Base-by-base conservation (phyloP, 768 basidiomycete species). In the Naganishia vishniacii region DNA sequence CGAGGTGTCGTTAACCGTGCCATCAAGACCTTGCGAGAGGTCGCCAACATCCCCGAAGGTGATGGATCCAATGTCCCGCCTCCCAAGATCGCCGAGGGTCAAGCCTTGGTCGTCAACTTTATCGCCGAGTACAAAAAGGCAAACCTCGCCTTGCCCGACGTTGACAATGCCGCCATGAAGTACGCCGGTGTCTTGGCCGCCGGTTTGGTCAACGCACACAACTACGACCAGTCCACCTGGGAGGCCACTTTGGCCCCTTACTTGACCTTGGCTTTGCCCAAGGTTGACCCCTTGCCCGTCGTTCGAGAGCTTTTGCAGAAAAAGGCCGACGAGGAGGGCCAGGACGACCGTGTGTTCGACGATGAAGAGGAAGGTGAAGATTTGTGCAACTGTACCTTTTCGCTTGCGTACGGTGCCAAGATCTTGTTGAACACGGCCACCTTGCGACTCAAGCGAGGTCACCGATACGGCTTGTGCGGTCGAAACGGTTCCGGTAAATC, bases 301-400 rank as follows among this genome's bases (percentile, higher is more conserved):
- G 80, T 86, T 65, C 84, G 85, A 66, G 89, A 94, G 74, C 89
- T 91, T 86, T 88, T 88, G 61, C 89, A 95, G 74, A 87, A 86
- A 75, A 92, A 88, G 31, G 91, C 92, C 34, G 83, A 85, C 64
- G 86, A 89, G 67, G 87, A 83, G 62, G 81, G 80, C 40, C 88
- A 85, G 2, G 84, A 84, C 18, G 86, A 81, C 56, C 79, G 77
- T 69, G 77, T 76, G 68, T 80, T 79, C 47, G 91, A 91, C 16
- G 93, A 97, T 70, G 93, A 94, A 76, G 93, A 97, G 79, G 91
- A 93, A 80, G 93, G 93, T 71, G 95, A 99, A 81, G 93, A 95
- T 75, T 84, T 99, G 71, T 94, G 92, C 83, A 92, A 95, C 83
- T 94, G 91, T 83, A 91, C 94, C 77, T 97, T 97, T 85, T 95